Evolutionary conservation across 345 rosid genomes (phyloP).

Genomic region (Carallia brachiata): DNA sequence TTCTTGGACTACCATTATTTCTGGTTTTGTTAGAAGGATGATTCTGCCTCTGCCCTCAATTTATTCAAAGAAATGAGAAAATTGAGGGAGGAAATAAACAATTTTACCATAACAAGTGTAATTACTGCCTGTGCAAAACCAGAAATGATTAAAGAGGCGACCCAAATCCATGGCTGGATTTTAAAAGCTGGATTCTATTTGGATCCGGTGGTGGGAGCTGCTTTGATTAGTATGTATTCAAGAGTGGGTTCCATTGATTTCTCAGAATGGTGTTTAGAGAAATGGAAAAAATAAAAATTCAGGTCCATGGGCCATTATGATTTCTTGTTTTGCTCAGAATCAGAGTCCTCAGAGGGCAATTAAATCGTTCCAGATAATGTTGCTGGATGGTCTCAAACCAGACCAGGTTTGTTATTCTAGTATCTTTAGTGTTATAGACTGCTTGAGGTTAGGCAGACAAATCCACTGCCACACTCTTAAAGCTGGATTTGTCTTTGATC

Average conservation of each 20-base stretch:
- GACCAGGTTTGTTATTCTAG: conserved; percentile 57
- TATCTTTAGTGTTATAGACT: conserved; percentile 51
- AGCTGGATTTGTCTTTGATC: conserved; percentile 48
- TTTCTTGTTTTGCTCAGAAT: conserved; percentile 62
- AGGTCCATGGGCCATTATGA: conserved; percentile 43
- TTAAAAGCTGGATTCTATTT: conserved; percentile 50
- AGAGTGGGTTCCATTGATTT: conserved; percentile 43
- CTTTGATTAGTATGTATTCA: conserved; percentile 63
- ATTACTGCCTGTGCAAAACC: conserved; percentile 59
- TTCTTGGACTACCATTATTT: conserved; percentile 77
- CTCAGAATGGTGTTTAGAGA: conserved; percentile 51
- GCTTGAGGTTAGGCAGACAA: conserved; percentile 51
- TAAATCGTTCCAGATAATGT: conserved; percentile 47
- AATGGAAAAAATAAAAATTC: conserved; percentile 34
- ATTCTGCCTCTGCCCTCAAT: conserved; percentile 47
- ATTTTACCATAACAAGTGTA: conserved; percentile 54
- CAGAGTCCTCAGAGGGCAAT: conserved; percentile 44
- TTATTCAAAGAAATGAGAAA: conserved; percentile 60
- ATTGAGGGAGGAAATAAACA: conserved; percentile 48
- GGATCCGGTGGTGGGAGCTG: conserved; percentile 51
- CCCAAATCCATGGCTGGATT: conserved; percentile 66
- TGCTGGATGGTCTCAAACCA: conserved; percentile 51
- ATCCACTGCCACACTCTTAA: conserved; percentile 57
- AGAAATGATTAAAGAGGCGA: conserved; percentile 44
- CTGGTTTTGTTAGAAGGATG: conserved; percentile 59